Evolutionary conservation across 441 rosid genomes (phyloP), one percentile per base, ranked within the genome.

Genomic region (Eutrema salsugineum): DNA sequence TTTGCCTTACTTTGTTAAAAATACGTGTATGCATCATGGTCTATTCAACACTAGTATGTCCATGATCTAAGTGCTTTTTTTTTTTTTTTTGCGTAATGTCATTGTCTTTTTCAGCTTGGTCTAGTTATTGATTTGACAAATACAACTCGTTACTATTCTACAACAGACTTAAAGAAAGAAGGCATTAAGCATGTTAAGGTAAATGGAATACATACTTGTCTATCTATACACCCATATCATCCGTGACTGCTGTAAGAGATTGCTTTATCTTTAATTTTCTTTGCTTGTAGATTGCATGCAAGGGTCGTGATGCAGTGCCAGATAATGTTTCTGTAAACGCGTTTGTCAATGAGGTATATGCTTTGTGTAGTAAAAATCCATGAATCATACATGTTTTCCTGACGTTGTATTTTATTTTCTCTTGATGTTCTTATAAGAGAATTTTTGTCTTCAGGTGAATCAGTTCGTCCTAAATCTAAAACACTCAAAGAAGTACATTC

Each of bases 61-160:
- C 16, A 30, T 75, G 33, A 66, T 66, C 57, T 53, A 61, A 63
- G 17, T 30, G 42, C 38, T 33, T 6, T 49, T 44, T 33, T 3
- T 56, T 49, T 44, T 33, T 6, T 49, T 44, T 33, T 3, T 56
- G 33, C 60, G 49, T 42, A 47, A 62, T 63, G 24, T 57, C 53
- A 17, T 39, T 73, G 56, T 15, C 33, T 50, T 68, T 76, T 79
- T 38, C 93, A 96, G 99, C 92, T 96, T 81, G 99, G 97, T 71
- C 82, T 93, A 70, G 99, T 96, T 81, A 93, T 96, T 72, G 99
- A 96, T 89, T 82, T 96, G 84, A 96, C 99, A 36, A 96, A 96
- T 84, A 93, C 99, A 47, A 78, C 83, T 36, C 97, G 97, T 51
- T 93, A 96, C 86, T 96, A 96, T 83, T 73, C 84, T 68, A 73